Conservation (phyloP, 2,329 filamentous ascomycete species). For the Magnaporthiopsis rhizophila region DNA sequence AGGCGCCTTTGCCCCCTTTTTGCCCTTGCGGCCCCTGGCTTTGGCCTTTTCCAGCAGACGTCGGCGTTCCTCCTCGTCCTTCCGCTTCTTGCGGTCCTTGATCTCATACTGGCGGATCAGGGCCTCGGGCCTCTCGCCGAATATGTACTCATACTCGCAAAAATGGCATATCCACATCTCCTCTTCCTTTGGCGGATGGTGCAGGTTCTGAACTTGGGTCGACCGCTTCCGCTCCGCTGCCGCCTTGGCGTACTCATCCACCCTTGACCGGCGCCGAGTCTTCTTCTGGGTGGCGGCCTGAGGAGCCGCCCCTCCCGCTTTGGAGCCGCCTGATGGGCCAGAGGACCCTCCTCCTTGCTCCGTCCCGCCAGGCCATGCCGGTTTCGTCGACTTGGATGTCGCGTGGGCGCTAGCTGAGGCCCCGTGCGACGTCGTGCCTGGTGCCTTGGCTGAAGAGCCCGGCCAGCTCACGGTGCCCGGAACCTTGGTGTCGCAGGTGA, state of each 20-base stretch:
- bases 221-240: constrained; percentile 70
- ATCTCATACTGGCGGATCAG: constrained; percentile 89
- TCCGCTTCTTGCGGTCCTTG: constrained; percentile 79
- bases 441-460: constrained; percentile 26
- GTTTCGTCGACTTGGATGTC: neutral
- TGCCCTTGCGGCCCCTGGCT: constrained; percentile 83
- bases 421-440: constrained; percentile 10
- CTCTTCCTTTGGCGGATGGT: constrained; percentile 59
- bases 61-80: constrained; percentile 77
- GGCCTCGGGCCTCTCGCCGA: constrained; percentile 75
- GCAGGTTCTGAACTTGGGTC: constrained; percentile 68
- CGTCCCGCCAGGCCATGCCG: constrained; percentile 1
- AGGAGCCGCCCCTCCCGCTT: neutral
- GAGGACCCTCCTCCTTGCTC: neutral
- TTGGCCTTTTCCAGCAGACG: constrained; percentile 86
- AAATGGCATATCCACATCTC: constrained; percentile 97
- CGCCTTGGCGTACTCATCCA: constrained; percentile 62
- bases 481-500: constrained; percentile 87
- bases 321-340: neutral
- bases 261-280: constrained; percentile 40
- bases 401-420: neutral
- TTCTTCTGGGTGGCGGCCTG: constrained; percentile 36
- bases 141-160: constrained; percentile 95
- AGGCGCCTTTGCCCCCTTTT: constrained; percentile 67
- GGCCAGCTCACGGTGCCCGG: constrained; percentile 73